Conservation (phyloP, 176 grass and related monocot genomes). For the Aegilops bicornis region DNA sequence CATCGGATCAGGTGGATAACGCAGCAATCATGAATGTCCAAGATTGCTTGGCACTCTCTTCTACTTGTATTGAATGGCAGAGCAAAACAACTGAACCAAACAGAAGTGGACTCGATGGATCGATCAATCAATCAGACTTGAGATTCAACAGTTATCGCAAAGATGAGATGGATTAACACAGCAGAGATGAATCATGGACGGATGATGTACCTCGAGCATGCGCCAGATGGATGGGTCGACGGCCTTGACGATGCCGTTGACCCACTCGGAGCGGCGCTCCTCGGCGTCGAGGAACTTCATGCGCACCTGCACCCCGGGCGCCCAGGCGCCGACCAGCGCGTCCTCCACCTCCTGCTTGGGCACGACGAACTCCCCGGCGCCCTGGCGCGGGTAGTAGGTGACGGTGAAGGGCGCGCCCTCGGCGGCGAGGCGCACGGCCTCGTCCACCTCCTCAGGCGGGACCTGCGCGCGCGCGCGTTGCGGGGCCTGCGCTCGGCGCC, state of each 20-base stretch:
- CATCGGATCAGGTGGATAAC: neutral
- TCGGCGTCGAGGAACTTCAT: constrained; percentile 50
- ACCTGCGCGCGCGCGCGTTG: constrained; percentile 46
- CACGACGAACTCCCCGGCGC: constrained; percentile 63
- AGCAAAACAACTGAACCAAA: neutral
- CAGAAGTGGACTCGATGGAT: neutral
- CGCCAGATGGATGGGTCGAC: constrained; percentile 51
- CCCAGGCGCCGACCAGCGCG: constrained; percentile 16
- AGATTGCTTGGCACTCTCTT: neutral
- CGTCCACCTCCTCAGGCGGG: constrained; percentile 38
- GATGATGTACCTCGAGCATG: constrained; percentile 47
- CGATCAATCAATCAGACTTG: neutral
- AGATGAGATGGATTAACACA: neutral
- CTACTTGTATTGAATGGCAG: neutral
- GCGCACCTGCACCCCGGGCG: constrained; percentile 36
- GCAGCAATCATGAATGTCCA: neutral
- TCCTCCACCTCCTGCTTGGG: constrained; percentile 46
- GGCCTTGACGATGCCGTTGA: constrained; percentile 38
- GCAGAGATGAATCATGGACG: neutral
- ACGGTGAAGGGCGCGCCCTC: constrained; percentile 46
- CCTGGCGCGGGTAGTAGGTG: constrained; percentile 48
- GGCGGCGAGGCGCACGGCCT: constrained; percentile 40
- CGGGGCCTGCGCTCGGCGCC: neutral
- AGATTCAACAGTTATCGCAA: neutral
- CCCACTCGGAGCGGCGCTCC: constrained; percentile 36